phyloP scores from a whole-genome alignment of 805 yeast genomes.

The Barnettozyma populi region DNA sequence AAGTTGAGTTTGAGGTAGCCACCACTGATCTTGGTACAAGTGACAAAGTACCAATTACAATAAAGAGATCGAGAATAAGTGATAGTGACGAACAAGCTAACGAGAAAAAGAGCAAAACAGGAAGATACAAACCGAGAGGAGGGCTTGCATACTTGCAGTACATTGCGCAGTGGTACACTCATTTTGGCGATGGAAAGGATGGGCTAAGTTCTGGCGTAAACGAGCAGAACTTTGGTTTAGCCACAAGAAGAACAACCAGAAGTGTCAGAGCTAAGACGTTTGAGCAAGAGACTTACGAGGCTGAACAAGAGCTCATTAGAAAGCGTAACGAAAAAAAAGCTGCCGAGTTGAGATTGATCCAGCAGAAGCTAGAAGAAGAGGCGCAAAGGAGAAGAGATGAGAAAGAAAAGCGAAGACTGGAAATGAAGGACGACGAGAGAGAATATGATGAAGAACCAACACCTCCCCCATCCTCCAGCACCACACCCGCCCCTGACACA shows the following conservation, averaged over 20 bases:
- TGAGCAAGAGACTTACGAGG: constrained; percentile 2
- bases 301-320: constrained; percentile 6
- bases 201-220: constrained; percentile 3
- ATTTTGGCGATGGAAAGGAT: constrained; percentile 8
- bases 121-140: neutral
- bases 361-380: constrained; percentile 6
- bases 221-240: constrained; percentile 1
- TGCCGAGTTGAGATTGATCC: neutral
- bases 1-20: too few species aligned
- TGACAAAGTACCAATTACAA: neutral
- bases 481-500: neutral
- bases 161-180: constrained; percentile 9
- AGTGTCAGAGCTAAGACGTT: constrained; percentile 3
- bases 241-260: constrained; percentile 2
- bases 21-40: too few species aligned
- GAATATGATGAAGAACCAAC: neutral
- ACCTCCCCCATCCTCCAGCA: neutral
- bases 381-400: constrained; percentile 1
- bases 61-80: neutral
- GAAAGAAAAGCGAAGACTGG: neutral
- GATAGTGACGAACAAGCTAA: neutral
- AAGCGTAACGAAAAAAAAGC: constrained; percentile 8
- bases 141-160: neutral
- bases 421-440: neutral
- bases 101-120: neutral